Percentiles rank a stretch among this genome's conserved stretches.
Conservation (phyloP, 768 basidiomycete species). For the Fibroporia radiculosa region DNA sequence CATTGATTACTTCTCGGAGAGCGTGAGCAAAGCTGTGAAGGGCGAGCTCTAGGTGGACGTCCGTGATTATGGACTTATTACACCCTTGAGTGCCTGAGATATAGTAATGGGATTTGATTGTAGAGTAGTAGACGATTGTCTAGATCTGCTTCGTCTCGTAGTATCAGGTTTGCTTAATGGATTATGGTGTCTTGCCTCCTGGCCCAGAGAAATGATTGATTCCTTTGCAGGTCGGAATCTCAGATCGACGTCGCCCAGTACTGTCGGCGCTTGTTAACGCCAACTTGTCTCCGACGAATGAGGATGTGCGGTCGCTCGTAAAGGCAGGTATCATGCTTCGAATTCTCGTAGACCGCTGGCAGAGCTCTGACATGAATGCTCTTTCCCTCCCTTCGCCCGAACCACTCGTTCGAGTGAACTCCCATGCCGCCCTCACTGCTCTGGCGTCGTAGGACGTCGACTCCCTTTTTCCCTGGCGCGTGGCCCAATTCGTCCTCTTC, state of each 20-base stretch:
- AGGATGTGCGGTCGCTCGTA: conserved; percentile 1
- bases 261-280: neutral
- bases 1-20: conserved; percentile 86
- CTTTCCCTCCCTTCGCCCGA: conserved; percentile 1
- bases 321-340: conserved; percentile 12
- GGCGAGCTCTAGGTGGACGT: conserved; percentile 53
- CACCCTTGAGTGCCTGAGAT: too few relatives aligned
- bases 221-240: too few relatives aligned
- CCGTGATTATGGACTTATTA: too few relatives aligned
- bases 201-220: too few relatives aligned
- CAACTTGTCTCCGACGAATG: neutral
- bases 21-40: conserved; percentile 76
- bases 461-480: conserved; percentile 37
- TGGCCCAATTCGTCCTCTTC: conserved; percentile 30
- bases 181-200: too few relatives aligned
- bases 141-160: too few relatives aligned
- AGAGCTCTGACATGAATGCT: neutral
- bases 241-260: too few relatives aligned
- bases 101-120: too few relatives aligned
- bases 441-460: conserved; percentile 15
- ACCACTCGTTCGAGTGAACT: neutral
- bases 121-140: too few relatives aligned
- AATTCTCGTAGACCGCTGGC: neutral
- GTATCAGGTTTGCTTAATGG: too few relatives aligned
- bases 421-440: conserved; percentile 1